A percentile compares a stretch with the other conserved stretches of the same genome.
Evolutionary conservation across 2,329 filamentous ascomycete species (phyloP).

Genomic region (Aspergillus carbonarius): DNA sequence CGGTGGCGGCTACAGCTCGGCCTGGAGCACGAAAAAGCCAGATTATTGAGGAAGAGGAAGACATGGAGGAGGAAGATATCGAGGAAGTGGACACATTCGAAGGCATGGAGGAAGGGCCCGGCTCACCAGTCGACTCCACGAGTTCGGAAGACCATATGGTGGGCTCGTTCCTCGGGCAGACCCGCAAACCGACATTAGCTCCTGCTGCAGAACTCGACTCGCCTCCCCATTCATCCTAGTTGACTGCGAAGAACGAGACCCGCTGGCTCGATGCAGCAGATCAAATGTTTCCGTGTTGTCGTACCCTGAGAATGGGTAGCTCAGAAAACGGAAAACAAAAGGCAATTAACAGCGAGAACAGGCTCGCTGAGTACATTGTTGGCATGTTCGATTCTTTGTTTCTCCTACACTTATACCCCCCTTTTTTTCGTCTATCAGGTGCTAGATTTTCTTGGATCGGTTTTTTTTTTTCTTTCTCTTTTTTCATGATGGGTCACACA

Average conservation of each 20-base stretch:
- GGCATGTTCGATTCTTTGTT: slow-evolving; percentile 11
- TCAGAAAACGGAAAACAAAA: slow-evolving; percentile 6
- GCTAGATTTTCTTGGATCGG: slow-evolving; percentile 14
- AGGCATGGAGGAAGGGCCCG: slow-evolving; percentile 29
- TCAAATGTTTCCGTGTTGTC: slow-evolving; percentile 4
- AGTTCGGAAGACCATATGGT: slow-evolving; percentile 12
- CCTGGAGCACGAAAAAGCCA: slow-evolving; percentile 40
- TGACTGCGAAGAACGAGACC: slow-evolving; percentile 22
- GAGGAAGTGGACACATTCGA: slow-evolving; percentile 45
- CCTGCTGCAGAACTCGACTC: slow-evolving; percentile 34
- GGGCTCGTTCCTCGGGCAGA: slow-evolving; percentile 17
- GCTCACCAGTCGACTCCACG: slow-evolving; percentile 22
- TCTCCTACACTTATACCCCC: slow-evolving; percentile 17
- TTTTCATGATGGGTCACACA: slow-evolving; percentile 5
- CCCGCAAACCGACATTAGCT: slow-evolving; percentile 28
- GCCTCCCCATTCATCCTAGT: slow-evolving; percentile 41
- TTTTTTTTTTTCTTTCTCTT: not conserved
- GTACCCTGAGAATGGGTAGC: not conserved
- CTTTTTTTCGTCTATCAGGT: slow-evolving; percentile 17
- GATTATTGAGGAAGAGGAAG: slow-evolving; percentile 48
- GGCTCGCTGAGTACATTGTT: slow-evolving; percentile 8
- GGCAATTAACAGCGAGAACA: not conserved
- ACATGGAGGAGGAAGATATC: slow-evolving; percentile 40
- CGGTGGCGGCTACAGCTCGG: slow-evolving; percentile 19
- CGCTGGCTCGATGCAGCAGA: slow-evolving; percentile 11